Base-by-base conservation (phyloP, 202 grass and related monocot species). In the Digitaria exilis region DNA sequence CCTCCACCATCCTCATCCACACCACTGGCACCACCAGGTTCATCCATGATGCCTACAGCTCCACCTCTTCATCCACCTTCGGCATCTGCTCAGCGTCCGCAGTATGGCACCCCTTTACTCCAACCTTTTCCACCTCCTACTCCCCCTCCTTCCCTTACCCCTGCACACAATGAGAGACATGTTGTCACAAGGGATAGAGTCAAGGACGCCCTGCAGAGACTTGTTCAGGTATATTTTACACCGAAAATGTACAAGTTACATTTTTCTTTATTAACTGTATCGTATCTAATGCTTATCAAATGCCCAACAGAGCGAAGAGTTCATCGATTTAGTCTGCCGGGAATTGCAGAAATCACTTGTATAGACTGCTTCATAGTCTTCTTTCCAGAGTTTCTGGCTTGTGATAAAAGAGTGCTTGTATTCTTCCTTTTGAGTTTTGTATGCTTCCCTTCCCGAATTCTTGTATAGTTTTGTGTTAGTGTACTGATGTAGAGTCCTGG, bases 151-250 rank as follows among this genome's bases (percentile, higher is more conserved):
- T 92, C 90, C 16, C 92, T 93, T 73, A 87, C 90, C 37, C 95
- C 88, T 35, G 71, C 71, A 13, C 77, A 87, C 77, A 78, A 74
- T 11, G 78, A 62, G 63, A 80, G 25, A 11, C 65, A 54, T 83
- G 22, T 91, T 88, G 89, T 97, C 82, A 89, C 86, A 0, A 94
- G 90, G 77, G 95, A 97, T 68, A 93, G 84, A 75, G 71, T 97
- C 73, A 91, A 85, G 76, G 90, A 91, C 24, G 88, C 90, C 34
- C 35, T 97, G 31, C 72, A 79, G 37, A 93, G 83, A 85, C 92
- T 94, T 76, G 84, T 94, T 75, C 95, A 94, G 88, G 95, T 68
- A 43, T 52, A 21, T 15, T 68, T 22, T 21, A 43, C 65, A 25
- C 37, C 12, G 37, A 68, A 43, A 68, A 68, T 17, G 18, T 67